phyloP scores from a whole-genome alignment of 2,329 filamentous ascomycete species.

The Pseudodiploospora longispora region DNA sequence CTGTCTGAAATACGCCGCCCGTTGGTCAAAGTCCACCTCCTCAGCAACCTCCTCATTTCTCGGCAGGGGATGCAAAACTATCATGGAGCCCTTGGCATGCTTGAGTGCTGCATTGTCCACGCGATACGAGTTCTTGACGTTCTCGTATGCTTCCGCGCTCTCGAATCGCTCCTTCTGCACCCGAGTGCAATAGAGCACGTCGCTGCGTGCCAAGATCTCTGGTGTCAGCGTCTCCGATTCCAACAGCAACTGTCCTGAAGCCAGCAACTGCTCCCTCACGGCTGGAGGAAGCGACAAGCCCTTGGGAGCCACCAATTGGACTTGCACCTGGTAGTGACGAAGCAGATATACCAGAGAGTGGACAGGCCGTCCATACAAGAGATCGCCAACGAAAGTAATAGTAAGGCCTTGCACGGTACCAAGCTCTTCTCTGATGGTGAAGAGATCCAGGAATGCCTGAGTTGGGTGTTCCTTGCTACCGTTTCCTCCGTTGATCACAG shows the following conservation, averaged over 20 bases:
- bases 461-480: constrained; percentile 94
- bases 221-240: constrained; percentile 75
- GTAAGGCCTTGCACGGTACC: constrained; percentile 92
- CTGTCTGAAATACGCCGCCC: constrained; percentile 98
- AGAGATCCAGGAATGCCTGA: constrained; percentile 93
- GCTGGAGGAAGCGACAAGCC: constrained; percentile 68
- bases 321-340: constrained; percentile 87
- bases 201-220: constrained; percentile 76
- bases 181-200: constrained; percentile 94
- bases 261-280: constrained; percentile 62
- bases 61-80: constrained; percentile 92
- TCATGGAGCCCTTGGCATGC: constrained; percentile 85
- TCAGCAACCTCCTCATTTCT: constrained; percentile 88
- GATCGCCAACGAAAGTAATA: constrained; percentile 91
- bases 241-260: constrained; percentile 65
- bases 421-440: constrained; percentile 95
- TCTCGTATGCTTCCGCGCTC: constrained; percentile 72
- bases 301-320: constrained; percentile 84
- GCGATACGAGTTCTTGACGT: constrained; percentile 79
- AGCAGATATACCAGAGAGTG: constrained; percentile 93
- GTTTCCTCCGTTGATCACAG: constrained; percentile 95
- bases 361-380: constrained; percentile 87
- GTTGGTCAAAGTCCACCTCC: constrained; percentile 95
- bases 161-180: constrained; percentile 95
- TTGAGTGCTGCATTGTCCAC: constrained; percentile 87